Evolutionary conservation across 176 grass and related monocot genomes (phyloP).

Genomic region (Triticum monococcum): DNA sequence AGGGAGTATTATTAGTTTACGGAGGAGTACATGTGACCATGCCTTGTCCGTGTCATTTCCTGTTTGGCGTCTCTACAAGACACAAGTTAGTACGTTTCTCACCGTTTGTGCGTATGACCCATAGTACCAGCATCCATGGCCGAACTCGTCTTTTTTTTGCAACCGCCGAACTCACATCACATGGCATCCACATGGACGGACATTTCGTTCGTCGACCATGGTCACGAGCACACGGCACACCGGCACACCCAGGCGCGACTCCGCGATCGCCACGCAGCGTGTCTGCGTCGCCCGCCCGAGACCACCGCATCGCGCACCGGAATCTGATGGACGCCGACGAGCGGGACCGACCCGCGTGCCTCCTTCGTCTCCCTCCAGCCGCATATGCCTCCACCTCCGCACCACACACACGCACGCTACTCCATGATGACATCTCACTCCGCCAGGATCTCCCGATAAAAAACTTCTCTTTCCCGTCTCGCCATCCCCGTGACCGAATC

Average conservation of each 20-base stretch:
- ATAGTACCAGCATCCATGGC: too few species aligned
- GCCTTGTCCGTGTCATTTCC: too few species aligned
- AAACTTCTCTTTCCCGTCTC: conserved; percentile 10
- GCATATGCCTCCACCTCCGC: neutral
- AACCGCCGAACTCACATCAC: too few species aligned
- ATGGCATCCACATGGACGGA: too few species aligned
- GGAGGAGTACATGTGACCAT: too few species aligned
- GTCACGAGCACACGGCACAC: neutral
- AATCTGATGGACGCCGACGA: neutral
- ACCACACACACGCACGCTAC: neutral
- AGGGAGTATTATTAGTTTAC: too few species aligned
- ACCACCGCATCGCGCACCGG: neutral
- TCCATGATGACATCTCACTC: neutral
- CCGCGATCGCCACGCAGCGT: neutral
- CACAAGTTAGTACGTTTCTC: too few species aligned
- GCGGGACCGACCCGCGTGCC: neutral
- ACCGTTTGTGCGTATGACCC: too few species aligned
- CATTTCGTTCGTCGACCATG: too few species aligned
- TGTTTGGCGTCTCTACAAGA: too few species aligned
- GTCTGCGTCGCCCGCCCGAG: neutral
- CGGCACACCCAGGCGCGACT: neutral
- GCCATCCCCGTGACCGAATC: conserved; percentile 3
- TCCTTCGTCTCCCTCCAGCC: conserved; percentile 13
- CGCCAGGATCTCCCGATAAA: conserved; percentile 33
- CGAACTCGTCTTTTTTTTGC: too few species aligned